phyloP scores from a whole-genome alignment of 768 basidiomycete species.

The Fomitopsis serialis region DNA sequence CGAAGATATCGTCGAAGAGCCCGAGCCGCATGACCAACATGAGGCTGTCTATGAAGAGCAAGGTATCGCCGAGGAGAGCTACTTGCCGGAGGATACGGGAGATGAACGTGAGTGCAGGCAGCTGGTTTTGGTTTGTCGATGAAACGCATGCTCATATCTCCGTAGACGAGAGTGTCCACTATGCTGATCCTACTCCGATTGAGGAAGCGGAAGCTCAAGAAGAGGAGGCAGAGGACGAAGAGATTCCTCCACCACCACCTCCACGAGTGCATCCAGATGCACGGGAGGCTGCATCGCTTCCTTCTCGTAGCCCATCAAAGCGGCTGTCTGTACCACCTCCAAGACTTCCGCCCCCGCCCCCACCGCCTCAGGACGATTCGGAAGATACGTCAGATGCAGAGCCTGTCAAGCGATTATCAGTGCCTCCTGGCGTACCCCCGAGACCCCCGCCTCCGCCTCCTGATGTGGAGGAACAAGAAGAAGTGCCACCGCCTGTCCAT shows the following conservation, averaged over 20 bases:
- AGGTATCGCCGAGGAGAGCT: conserved; percentile 6
- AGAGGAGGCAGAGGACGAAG: not conserved
- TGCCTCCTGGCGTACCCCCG: not conserved
- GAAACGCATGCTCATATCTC: not conserved
- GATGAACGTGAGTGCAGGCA: conserved; percentile 7
- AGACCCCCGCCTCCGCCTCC: not conserved
- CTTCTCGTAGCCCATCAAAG: not conserved
- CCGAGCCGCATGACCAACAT: conserved; percentile 1
- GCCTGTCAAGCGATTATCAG: not conserved
- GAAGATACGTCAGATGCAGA: not conserved
- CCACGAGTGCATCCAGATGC: not conserved
- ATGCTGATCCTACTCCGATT: not conserved
- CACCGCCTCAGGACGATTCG: not conserved
- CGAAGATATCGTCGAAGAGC: conserved; percentile 4
- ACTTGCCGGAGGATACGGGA: conserved; percentile 4
- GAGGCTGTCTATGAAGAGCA: conserved; percentile 1
- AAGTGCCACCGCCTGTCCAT: not conserved
- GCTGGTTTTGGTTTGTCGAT: not conserved
- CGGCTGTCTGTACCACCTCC: not conserved
- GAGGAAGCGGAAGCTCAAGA: not conserved
- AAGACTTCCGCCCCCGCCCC: not conserved
- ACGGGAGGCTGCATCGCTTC: not conserved
- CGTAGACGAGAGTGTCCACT: not conserved
- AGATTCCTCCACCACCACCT: not conserved
- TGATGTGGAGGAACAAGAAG: not conserved